Evolutionary conservation across 192 early-diverging fungal genomes (phyloP), one percentile per base, ranked within the genome.

Genomic region (Mortierella alpina): DNA sequence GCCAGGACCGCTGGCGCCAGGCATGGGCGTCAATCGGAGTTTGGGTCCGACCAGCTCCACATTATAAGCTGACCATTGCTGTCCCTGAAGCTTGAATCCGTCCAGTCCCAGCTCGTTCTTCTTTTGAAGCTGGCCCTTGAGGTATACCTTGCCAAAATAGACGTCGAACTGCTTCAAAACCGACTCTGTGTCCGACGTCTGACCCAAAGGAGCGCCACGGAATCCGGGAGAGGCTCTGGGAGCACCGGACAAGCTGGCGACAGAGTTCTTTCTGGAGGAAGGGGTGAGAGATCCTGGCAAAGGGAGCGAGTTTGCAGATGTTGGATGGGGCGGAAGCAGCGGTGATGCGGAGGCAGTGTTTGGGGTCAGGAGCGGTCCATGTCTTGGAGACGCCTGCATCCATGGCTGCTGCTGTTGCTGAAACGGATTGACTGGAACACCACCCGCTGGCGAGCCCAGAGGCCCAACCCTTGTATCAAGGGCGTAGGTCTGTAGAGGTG

Each of bases 31-130:
- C 46, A 95, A 86, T 61, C 87, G 82, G 59, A 95, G 82, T 18
- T 88, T 82, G 6, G 92, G 87, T 14, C 94, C 94, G 56, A 88
- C 79, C 51, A 93, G 78, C 85, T 95, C 94, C 7, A 89, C 91
- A 68, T 90, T 91, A 82, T 89, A 93, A 40, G 88, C 87, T 20
- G 88, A 87, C 94, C 94, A 95, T 55, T 88, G 84, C 72, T 87
- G 83, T 66, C 87, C 87, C 59, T 70, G 79, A 60, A 89, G 85
- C 5, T 88, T 86, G n/a, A 83, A 83, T 12, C 90, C 92, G 73
- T 94, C 90, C 41, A 85, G 70, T 4, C 87, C 82, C 18, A 84
- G 77, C 42, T 90, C 90, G 66, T 92, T 90, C 83, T 89, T 88
- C 70, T 93, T 93, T 59, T 86, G 86, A 9, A 95, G 79, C n/a